phyloP scores from a whole-genome alignment of 139 green algal genomes.

The Tetraselmis chui region DNA sequence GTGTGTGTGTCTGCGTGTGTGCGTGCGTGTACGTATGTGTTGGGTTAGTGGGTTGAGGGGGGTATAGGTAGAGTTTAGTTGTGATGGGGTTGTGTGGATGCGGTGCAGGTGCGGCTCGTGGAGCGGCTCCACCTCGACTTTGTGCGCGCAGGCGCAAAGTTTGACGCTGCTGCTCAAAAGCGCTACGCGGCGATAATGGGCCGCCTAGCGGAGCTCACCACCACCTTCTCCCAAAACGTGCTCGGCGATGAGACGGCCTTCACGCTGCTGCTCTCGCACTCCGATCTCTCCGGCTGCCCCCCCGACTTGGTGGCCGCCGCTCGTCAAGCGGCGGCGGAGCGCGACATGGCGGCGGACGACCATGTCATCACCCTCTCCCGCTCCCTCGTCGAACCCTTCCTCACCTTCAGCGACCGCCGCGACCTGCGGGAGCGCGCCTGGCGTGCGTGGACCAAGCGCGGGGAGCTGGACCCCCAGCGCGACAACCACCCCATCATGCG shows the following conservation, averaged over 20 bases:
- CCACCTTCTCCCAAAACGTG: slow-evolving; percentile 1
- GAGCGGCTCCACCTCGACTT: slow-evolving; percentile 16
- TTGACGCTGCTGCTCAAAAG: background rate
- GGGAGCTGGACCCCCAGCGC: slow-evolving; percentile 6
- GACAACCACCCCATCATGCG: slow-evolving; percentile 12
- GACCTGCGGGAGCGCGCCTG: slow-evolving; percentile 11
- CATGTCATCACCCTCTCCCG: slow-evolving; percentile 16
- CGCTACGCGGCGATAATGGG: slow-evolving; percentile 14
- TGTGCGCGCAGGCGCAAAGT: slow-evolving; percentile 8
- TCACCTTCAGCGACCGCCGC: slow-evolving; percentile 7
- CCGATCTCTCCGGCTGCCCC: slow-evolving; percentile 8
- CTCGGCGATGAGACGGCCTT: slow-evolving; percentile 3
- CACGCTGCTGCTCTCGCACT: background rate
- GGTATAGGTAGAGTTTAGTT: too few species aligned
- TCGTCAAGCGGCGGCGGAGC: slow-evolving; percentile 2
- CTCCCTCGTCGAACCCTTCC: slow-evolving; percentile 16
- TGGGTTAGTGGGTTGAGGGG: too few species aligned
- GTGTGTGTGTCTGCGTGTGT: background rate
- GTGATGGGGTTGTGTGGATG: background rate
- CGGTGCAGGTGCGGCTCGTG: slow-evolving; percentile 6
- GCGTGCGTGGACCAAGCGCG: slow-evolving; percentile 9
- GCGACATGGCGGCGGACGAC: background rate
- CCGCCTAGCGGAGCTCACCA: slow-evolving; percentile 1
- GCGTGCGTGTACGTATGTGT: background rate
- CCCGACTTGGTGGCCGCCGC: slow-evolving; percentile 11